phyloP scores from a whole-genome alignment of 768 basidiomycete genomes.

The Tylopilus rubrobrunneus region DNA sequence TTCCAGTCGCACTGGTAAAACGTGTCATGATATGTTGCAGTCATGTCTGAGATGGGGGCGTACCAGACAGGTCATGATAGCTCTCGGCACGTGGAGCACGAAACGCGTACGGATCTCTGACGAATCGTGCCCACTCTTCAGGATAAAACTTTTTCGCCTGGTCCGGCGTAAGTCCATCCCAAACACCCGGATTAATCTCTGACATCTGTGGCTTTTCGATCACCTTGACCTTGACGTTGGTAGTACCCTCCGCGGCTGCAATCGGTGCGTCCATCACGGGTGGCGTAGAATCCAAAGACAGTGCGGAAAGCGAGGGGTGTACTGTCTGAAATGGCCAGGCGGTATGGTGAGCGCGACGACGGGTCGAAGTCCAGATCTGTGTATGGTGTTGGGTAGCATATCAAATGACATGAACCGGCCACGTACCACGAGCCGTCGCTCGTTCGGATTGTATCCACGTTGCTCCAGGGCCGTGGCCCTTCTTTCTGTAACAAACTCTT shows the following conservation, averaged over 20 bases:
- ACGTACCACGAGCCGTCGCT: slow-evolving; percentile 65
- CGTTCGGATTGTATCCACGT: slow-evolving; percentile 57
- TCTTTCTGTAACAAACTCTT: slow-evolving; percentile 84
- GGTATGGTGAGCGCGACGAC: slow-evolving; percentile 89
- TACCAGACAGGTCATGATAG: slow-evolving; percentile 92
- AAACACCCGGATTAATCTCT: slow-evolving; percentile 96
- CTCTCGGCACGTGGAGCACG: slow-evolving; percentile 93
- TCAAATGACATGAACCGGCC: not conserved
- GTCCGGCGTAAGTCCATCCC: slow-evolving; percentile 92
- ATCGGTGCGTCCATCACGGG: not conserved
- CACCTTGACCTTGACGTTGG: slow-evolving; percentile 63
- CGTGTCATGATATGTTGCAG: not conserved
- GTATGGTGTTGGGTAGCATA: not conserved
- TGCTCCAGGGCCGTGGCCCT: slow-evolving; percentile 73
- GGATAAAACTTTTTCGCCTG: slow-evolving; percentile 89
- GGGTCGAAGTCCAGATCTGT: slow-evolving; percentile 96
- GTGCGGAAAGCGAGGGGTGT: slow-evolving; percentile 10
- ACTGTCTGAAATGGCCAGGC: slow-evolving; percentile 86
- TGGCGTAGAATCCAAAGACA: slow-evolving; percentile 4
- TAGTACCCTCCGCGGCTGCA: slow-evolving; percentile 4
- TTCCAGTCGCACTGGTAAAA: slow-evolving; percentile 79
- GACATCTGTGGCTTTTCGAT: slow-evolving; percentile 95
- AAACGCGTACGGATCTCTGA: slow-evolving; percentile 90
- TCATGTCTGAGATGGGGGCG: slow-evolving; percentile 13
- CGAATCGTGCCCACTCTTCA: slow-evolving; percentile 90